Conservation (phyloP, 164 flowering plant genomes). For the Saururus chinensis region DNA sequence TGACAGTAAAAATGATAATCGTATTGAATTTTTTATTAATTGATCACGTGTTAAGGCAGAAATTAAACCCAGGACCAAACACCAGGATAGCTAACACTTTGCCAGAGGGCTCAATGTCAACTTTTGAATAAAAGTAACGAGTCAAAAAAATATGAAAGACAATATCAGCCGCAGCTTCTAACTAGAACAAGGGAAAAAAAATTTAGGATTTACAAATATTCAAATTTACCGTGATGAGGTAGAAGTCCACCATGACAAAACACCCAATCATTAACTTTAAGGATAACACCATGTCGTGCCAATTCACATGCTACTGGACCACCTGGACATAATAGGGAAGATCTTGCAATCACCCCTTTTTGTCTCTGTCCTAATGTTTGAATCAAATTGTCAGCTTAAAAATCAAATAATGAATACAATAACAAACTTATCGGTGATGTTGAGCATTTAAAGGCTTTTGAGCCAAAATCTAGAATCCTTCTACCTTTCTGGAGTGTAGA, state of each 20-base stretch:
- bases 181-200: neutral
- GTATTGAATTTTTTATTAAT: too few relatives aligned
- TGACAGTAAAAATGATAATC: too few relatives aligned
- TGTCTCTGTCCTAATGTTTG: slow-evolving; percentile 82
- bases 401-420: neutral
- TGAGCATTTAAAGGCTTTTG: neutral
- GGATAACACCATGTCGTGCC: slow-evolving; percentile 72
- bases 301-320: slow-evolving; percentile 83
- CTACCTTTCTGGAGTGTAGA: neutral
- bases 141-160: neutral
- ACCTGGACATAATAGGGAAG: slow-evolving; percentile 73
- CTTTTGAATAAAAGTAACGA: too few relatives aligned
- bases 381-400: slow-evolving; percentile 19
- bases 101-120: too few relatives aligned
- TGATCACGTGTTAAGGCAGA: too few relatives aligned
- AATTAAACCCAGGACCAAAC: too few relatives aligned
- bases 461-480: neutral
- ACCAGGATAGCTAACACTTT: too few relatives aligned
- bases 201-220: neutral
- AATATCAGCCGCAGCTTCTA: neutral
- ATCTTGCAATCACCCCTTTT: slow-evolving; percentile 79
- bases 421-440: neutral
- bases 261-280: slow-evolving; percentile 86
- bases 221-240: slow-evolving; percentile 80
- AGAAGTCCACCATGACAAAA: slow-evolving; percentile 98